phyloP scores from a whole-genome alignment of 352 stramenopile genomes.

The Blastocystis sp. region DNA sequence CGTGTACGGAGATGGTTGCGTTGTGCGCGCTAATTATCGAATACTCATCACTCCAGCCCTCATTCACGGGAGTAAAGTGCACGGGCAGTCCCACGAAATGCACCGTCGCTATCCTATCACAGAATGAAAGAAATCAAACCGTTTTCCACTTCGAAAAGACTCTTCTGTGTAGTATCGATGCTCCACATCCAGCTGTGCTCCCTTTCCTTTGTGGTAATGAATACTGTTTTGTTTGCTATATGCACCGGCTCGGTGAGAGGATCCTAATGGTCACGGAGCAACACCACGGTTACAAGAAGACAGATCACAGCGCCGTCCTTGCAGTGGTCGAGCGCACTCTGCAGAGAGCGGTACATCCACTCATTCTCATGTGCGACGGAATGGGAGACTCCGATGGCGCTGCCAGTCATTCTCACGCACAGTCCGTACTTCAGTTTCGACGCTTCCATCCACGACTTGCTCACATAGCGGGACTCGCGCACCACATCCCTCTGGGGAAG shows the following conservation, averaged over 20 bases:
- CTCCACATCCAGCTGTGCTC: not conserved
- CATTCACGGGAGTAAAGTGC: not conserved
- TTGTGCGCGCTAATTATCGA: not conserved
- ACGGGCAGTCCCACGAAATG: not conserved
- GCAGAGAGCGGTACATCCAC: not conserved
- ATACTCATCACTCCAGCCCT: not conserved
- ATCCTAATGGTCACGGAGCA: not conserved
- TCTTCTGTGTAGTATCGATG: not conserved
- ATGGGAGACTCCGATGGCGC: not conserved
- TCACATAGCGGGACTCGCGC: not conserved
- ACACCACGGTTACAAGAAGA: not conserved
- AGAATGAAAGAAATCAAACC: not conserved
- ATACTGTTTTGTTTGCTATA: conserved; percentile 19
- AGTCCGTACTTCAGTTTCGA: not conserved
- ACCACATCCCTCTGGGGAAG: not conserved
- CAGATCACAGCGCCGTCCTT: conserved; percentile 1
- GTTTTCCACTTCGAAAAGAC: not conserved
- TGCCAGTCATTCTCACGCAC: not conserved
- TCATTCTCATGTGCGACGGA: not conserved
- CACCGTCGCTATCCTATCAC: not conserved
- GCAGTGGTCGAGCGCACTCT: conserved; percentile 41
- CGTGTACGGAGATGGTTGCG: not conserved
- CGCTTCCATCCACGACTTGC: conserved; percentile 10
- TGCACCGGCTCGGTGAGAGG: not conserved
- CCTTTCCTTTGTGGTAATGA: not conserved